These are phyloP conservation scores for Talaromyces proteolyticus DNA, from an alignment of 495 filamentous ascomycete species.

Conservation along the genomic window DNA sequence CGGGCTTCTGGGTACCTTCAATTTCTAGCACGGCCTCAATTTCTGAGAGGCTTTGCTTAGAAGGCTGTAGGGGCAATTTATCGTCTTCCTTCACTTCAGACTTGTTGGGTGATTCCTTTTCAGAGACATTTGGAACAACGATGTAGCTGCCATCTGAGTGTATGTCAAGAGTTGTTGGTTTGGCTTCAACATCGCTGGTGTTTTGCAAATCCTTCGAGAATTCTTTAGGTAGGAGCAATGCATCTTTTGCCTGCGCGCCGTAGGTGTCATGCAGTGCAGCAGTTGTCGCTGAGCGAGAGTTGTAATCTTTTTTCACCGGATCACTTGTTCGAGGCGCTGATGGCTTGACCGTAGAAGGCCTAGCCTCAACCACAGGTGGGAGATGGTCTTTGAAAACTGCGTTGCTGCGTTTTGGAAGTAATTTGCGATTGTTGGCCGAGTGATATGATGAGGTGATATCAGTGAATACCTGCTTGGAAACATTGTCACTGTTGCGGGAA, in stretches of 20 bases:
- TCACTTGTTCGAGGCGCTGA: constrained; percentile 12
- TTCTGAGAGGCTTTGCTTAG: not conserved
- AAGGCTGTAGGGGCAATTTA: not conserved
- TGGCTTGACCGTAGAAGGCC: constrained; percentile 33
- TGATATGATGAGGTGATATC: constrained; percentile 20
- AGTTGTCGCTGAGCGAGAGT: not conserved
- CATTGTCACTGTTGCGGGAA: constrained; percentile 25
- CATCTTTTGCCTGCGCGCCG: not conserved
- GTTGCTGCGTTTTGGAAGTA: constrained; percentile 53
- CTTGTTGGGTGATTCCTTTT: not conserved
- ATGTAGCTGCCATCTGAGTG: not conserved
- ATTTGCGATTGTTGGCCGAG: constrained; percentile 35
- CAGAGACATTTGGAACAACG: not conserved
- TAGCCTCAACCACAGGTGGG: constrained; percentile 25
- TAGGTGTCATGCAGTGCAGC: not conserved
- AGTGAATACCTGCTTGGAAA: constrained; percentile 25
- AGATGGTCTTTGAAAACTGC: constrained; percentile 58
- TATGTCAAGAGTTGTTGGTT: not conserved
- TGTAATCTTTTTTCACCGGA: constrained; percentile 8
- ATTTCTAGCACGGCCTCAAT: not conserved
- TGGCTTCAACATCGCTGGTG: not conserved
- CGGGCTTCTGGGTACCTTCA: not conserved
- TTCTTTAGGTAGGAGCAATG: not conserved
- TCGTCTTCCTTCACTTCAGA: not conserved
- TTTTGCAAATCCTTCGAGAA: not conserved